Evolutionary conservation across 1,284 basidiomycete genomes (phyloP), one percentile per base, ranked within the genome.

Genomic region (Irpex rosettiformis): DNA sequence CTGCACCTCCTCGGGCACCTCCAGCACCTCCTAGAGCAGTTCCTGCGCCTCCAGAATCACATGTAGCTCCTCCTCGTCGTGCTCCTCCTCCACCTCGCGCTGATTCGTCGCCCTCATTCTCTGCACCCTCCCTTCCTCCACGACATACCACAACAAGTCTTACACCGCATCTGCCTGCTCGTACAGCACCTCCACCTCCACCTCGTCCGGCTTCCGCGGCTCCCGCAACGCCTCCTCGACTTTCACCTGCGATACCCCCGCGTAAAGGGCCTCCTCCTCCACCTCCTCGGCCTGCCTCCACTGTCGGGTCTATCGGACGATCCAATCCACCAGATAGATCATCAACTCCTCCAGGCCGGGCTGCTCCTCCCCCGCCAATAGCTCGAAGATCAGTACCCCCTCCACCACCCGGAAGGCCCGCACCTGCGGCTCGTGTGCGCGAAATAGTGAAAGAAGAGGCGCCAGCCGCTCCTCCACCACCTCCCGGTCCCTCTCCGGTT

Each of bases 221-320:
- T 4, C 78, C 78, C 21, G 67, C 75, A n/a, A 73, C 74, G 27
- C 77, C 79, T 1, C 65, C 73, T 22, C 68, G 71, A 29, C 69
- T 67, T 55, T 72, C 74, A 6, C 75, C 78, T 24, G 67, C 75
- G 16, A 73, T 74, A 25, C 77, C 79, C 1, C 65, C 73, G 25
- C 68, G 71, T 28, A 70, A 68, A 57, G 72, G 75, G 4, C 75
- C 74, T 24, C 66, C 72, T 0, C 73, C 77, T 5, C 71, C 73
- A 3, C 71, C 71, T 57, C 66, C 63, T 18, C 66, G 66, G 47
- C 68, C 64, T 33, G 64, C 61, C 1, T 67, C 68, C 18, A 56
- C 65, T 3, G 48, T 28, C 21, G 48, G 48, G 5, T 51, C 48
- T 22, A 51, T 64, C 18, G 62, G 63, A 21, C 66, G 62, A 40